Evolutionary conservation across 805 yeast genomes (phyloP).

Genomic region (Sugiyamaella qingdaonensis): DNA sequence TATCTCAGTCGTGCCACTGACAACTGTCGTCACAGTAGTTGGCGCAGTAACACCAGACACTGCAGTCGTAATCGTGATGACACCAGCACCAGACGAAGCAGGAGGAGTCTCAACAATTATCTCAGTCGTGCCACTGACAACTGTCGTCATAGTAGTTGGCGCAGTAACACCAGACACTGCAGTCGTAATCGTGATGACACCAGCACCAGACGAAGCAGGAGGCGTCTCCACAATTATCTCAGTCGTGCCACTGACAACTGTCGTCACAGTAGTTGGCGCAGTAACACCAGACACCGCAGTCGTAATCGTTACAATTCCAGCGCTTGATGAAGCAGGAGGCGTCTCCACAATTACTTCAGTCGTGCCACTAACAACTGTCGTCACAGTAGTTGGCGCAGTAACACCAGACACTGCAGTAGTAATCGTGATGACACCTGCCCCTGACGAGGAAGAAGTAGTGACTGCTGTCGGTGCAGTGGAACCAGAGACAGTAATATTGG

Average conservation of each 20-base stretch:
- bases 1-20: slow-evolving; percentile 4
- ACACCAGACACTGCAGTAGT: slow-evolving; percentile 5
- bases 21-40: slow-evolving; percentile 6
- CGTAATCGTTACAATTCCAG: slow-evolving; percentile 6
- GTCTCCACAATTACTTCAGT: neutral
- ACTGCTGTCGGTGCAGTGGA: neutral
- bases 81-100: slow-evolving; percentile 1
- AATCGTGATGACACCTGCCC: neutral
- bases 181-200: slow-evolving; percentile 1
- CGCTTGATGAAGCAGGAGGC: neutral
- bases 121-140: slow-evolving; percentile 1
- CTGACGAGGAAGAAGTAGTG: neutral
- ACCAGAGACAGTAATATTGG: neutral
- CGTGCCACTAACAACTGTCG: neutral
- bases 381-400: neutral
- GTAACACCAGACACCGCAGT: slow-evolving; percentile 5
- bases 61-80: neutral
- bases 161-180: slow-evolving; percentile 6
- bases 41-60: slow-evolving; percentile 4
- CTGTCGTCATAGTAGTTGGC: slow-evolving; percentile 4
- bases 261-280: slow-evolving; percentile 4
- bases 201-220: neutral
- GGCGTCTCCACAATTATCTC: slow-evolving; percentile 2
- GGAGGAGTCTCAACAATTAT: slow-evolving; percentile 4
- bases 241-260: slow-evolving; percentile 4